phyloP scores from a whole-genome alignment of 2,329 filamentous ascomycete species.

The Didymella arachidicola region DNA sequence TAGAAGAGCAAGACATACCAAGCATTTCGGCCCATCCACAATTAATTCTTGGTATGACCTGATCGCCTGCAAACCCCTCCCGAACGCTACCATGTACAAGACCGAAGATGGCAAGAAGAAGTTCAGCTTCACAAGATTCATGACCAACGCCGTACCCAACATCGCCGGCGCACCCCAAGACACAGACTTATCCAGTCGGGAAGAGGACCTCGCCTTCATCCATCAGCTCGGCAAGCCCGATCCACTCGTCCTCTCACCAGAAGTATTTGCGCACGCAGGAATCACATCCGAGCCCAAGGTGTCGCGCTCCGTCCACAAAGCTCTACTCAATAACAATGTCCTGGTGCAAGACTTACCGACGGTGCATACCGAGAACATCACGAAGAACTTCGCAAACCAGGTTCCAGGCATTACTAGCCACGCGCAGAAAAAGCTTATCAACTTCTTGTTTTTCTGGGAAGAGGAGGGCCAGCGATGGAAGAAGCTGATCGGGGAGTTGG shows the following conservation, averaged over 20 bases:
- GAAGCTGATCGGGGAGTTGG: constrained; percentile 6
- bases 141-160: constrained; percentile 12
- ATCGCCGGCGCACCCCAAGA: constrained; percentile 11
- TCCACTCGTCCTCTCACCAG: constrained; percentile 7
- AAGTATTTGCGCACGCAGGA: constrained; percentile 13
- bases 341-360: constrained; percentile 2
- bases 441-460: constrained; percentile 19
- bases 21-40: not conserved
- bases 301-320: constrained; percentile 6
- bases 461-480: constrained; percentile 13
- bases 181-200: not conserved
- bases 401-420: constrained; percentile 10
- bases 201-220: constrained; percentile 14
- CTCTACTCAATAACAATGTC: constrained; percentile 10
- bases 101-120: constrained; percentile 9
- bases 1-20: not conserved
- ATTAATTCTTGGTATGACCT: not conserved
- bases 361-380: constrained; percentile 10
- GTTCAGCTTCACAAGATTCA: constrained; percentile 19
- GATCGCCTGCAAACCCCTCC: not conserved
- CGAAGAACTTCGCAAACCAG: constrained; percentile 13
- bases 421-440: constrained; percentile 17
- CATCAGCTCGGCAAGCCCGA: constrained; percentile 12
- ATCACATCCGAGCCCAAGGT: constrained; percentile 8
- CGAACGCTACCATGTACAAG: constrained; percentile 5